Base-by-base conservation (phyloP, 495 filamentous ascomycete species). In the Podospora bellae-mahoneyi region DNA sequence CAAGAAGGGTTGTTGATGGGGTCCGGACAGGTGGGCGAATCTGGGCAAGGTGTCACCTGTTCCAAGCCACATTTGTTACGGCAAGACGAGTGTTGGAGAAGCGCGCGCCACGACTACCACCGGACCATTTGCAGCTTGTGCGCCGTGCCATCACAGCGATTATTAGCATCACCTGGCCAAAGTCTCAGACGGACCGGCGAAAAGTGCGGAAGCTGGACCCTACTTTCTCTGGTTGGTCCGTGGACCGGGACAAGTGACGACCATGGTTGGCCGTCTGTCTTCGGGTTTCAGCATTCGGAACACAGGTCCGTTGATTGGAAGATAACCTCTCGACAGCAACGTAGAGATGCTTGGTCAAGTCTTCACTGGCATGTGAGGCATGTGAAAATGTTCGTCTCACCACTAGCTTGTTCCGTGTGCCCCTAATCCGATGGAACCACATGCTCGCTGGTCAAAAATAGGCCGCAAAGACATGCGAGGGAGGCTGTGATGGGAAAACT, bases 371-470 rank as follows among this genome's bases (percentile, higher is more conserved):
- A 58, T 58, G 55, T 58, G 55, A 58, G 55, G 55, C 55, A 58
- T 58, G 55, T 58, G 19, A 58, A 26, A 58, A 58, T 58, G 39
- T 48, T 5, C 5, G 13, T 26, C 55, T 58, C 55, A 20, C 4
- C 55, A 26, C 15, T 18, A 7, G 16, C 54, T 57, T 18, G 34
- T 39, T 39, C 34, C 34, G 1, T 39, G 34, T 39, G 34, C 39
- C 39, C 39, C 39, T 48, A 13, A 48, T 48, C 39, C 39, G 39
- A 48, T 48, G 39, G 39, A 48, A 48, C 55, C 55, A 58, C 55
- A 58, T 26, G 55, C 55, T 58, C 55, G 19, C 6, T 48, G 55
- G 55, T 58, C 55, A 58, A 58, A 58, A 58, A 58, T 58, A 58
- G 55, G 19, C n/a, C 55, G 10, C 55, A 6, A 48, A 23, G 1